Evolutionary conservation across 805 yeast genomes (phyloP).

Genomic region (Deakozyma indianensis): DNA sequence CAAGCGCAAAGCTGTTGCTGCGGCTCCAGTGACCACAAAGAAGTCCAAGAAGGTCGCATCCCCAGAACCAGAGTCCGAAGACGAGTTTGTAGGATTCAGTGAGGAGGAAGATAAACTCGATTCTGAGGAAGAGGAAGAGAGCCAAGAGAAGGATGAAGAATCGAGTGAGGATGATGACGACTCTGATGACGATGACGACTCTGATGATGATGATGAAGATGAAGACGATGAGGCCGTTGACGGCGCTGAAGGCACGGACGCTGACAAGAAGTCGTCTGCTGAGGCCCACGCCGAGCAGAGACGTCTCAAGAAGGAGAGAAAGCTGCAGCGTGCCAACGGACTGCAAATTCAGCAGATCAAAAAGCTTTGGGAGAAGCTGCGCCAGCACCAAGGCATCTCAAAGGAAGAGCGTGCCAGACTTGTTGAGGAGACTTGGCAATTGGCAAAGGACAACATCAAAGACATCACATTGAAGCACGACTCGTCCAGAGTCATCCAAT

Average conservation of each 20-base stretch:
- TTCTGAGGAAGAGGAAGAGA: conserved; percentile 11
- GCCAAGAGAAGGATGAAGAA: conserved; percentile 9
- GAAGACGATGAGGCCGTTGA: conserved; percentile 3
- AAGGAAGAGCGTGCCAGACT: conserved; percentile 62
- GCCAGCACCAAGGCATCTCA: conserved; percentile 74
- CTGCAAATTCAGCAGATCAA: conserved; percentile 72
- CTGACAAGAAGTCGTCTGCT: conserved; percentile 29
- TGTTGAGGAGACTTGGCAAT: conserved; percentile 72
- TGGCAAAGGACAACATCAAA: conserved; percentile 58
- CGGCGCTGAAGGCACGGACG: conserved; percentile 13
- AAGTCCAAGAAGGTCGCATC: not conserved
- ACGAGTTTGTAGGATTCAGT: conserved; percentile 5
- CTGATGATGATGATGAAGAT: conserved; percentile 6
- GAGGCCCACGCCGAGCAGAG: conserved; percentile 77
- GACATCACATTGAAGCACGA: conserved; percentile 91
- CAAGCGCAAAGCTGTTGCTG: no score
- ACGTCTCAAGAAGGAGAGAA: conserved; percentile 64
- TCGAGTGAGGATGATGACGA: conserved; percentile 4
- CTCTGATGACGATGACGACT: conserved; percentile 10
- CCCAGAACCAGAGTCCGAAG: conserved; percentile 2
- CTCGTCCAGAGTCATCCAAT: conserved; percentile 91
- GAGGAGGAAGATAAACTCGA: conserved; percentile 9
- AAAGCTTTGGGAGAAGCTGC: conserved; percentile 76
- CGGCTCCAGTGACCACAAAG: no score
- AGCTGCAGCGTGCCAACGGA: conserved; percentile 79